phyloP scores from a whole-genome alignment of 2,329 filamentous ascomycete species.

The Botrytis pseudocinerea region DNA sequence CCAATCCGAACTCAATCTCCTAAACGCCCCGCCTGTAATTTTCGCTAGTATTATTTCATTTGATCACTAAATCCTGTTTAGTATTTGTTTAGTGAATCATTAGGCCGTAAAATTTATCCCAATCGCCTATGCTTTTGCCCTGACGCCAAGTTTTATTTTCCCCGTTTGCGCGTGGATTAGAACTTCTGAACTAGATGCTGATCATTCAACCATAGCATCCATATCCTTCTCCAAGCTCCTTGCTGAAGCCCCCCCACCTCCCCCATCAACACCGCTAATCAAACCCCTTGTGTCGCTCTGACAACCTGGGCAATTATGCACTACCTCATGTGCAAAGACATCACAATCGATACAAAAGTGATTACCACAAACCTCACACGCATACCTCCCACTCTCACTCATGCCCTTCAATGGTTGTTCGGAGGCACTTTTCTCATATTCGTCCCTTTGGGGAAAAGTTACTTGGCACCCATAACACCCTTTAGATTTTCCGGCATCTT shows the following conservation, averaged over 20 bases:
- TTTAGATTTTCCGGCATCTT: slow-evolving; percentile 54
- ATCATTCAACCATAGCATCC: slow-evolving; percentile 21
- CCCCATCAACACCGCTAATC: not conserved
- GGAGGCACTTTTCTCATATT: slow-evolving; percentile 38
- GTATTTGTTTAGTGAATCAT: not conserved
- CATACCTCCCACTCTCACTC: slow-evolving; percentile 85
- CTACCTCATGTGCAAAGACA: slow-evolving; percentile 87
- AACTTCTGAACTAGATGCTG: not conserved
- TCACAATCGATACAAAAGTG: slow-evolving; percentile 99
- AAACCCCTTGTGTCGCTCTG: slow-evolving; percentile 34
- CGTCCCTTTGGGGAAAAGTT: slow-evolving; percentile 28
- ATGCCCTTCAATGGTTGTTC: slow-evolving; percentile 56
- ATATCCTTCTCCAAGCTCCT: not conserved
- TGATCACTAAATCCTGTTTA: not conserved
- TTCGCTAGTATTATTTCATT: not conserved
- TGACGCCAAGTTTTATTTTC: not conserved
- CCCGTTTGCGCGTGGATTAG: not conserved
- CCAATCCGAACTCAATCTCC: too few relatives aligned
- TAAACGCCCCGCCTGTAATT: slow-evolving; percentile 3
- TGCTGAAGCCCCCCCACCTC: not conserved
- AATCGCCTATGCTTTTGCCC: not conserved
- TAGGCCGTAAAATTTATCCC: not conserved
- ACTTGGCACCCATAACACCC: slow-evolving; percentile 79
- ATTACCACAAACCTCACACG: slow-evolving; percentile 79
- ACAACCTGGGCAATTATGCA: slow-evolving; percentile 96